Conservation (phyloP, 176 grass and related monocot genomes). For the Oropetium thomaeum region DNA sequence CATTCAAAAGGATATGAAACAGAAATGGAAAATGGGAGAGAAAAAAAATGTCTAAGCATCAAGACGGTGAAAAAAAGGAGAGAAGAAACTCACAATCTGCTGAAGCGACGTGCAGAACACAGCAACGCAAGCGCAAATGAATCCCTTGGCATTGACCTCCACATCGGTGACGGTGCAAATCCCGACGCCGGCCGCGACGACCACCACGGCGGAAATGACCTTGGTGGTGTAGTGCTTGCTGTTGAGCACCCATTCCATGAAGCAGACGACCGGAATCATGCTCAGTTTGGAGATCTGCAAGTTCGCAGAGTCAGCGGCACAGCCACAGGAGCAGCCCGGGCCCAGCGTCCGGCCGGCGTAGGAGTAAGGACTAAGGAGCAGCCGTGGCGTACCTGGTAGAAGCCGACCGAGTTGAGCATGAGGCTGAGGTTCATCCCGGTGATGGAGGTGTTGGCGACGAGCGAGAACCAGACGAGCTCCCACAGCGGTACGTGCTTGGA, state of each 20-base stretch:
- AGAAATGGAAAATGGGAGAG: background rate
- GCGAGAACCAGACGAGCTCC: constrained; percentile 94
- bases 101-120: constrained; percentile 92
- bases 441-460: constrained; percentile 94
- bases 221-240: constrained; percentile 78
- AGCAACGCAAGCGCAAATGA: constrained; percentile 78
- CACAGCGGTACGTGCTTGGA: constrained; percentile 88
- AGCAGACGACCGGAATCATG: constrained; percentile 93
- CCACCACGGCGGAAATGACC: constrained; percentile 63
- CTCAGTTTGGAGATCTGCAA: constrained; percentile 87
- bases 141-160: constrained; percentile 85
- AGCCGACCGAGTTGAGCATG: constrained; percentile 90
- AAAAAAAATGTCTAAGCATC: background rate
- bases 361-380: background rate
- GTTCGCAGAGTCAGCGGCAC: too few relatives aligned
- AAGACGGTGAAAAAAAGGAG: background rate
- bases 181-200: constrained; percentile 79
- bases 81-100: constrained; percentile 69
- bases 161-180: constrained; percentile 89
- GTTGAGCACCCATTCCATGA: constrained; percentile 82
- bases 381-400: constrained; percentile 65
- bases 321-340: background rate
- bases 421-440: constrained; percentile 96
- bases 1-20: background rate
- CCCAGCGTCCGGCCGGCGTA: background rate